Percentiles rank a stretch among this genome's conserved stretches.
Conservation (phyloP, 1,139 yeast species). For the Suhomyces panamericanus region DNA sequence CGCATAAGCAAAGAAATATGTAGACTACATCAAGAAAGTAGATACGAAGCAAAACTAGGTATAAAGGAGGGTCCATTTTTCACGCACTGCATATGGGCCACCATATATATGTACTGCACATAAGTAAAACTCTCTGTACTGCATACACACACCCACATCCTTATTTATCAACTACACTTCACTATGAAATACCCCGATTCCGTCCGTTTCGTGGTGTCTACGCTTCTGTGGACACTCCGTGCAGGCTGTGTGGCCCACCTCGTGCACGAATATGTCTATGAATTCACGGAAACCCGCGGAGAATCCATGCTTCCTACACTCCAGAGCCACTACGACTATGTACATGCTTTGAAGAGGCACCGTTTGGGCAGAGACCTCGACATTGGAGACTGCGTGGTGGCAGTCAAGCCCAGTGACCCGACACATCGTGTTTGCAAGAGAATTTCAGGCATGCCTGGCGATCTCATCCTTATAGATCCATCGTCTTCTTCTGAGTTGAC, state of each 20-base stretch:
- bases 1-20: not conserved
- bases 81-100: too few species aligned
- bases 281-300: slow-evolving; percentile 82
- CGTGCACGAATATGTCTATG: slow-evolving; percentile 65
- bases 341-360: slow-evolving; percentile 66
- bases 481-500: slow-evolving; percentile 58
- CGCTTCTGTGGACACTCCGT: slow-evolving; percentile 51
- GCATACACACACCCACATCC: too few species aligned
- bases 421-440: slow-evolving; percentile 85
- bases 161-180: not conserved
- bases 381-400: slow-evolving; percentile 88
- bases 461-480: slow-evolving; percentile 77
- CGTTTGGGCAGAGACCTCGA: slow-evolving; percentile 59
- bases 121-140: not conserved
- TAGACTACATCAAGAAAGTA: too few species aligned
- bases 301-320: slow-evolving; percentile 95
- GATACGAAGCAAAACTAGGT: too few species aligned
- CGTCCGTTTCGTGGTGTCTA: slow-evolving; percentile 32
- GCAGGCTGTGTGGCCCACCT: slow-evolving; percentile 72
- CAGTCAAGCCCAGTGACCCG: slow-evolving; percentile 88
- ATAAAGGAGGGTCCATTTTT: too few species aligned
- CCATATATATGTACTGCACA: too few species aligned
- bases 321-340: slow-evolving; percentile 72
- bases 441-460: slow-evolving; percentile 96
- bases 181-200: slow-evolving; percentile 21